Evolutionary conservation across 2,329 filamentous ascomycete genomes (phyloP).

Genomic region (Ophiostoma novo-ulmi): DNA sequence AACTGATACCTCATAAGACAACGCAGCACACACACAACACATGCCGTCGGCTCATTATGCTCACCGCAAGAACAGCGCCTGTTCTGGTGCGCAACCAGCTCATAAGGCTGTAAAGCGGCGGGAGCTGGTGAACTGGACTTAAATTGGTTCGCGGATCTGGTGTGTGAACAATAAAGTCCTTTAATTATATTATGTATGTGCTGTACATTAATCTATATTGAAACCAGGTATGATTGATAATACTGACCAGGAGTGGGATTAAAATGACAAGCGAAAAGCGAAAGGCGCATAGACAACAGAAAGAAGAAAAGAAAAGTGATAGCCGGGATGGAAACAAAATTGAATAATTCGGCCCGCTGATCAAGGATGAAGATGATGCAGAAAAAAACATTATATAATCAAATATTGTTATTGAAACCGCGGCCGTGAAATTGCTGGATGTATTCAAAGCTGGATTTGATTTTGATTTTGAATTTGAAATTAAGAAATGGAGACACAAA

Average conservation of each 20-base stretch:
- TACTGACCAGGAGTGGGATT: not conserved
- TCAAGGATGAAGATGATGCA: not conserved
- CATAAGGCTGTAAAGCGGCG: slow-evolving; percentile 23
- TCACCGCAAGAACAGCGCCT: slow-evolving; percentile 17
- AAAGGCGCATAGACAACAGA: not conserved
- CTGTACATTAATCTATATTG: too few species aligned
- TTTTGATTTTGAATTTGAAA: too few species aligned
- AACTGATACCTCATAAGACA: slow-evolving; percentile 8
- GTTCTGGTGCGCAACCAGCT: slow-evolving; percentile 11
- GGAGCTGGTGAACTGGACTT: not conserved
- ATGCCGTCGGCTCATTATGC: not conserved
- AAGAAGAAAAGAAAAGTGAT: not conserved
- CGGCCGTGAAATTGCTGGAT: too few species aligned
- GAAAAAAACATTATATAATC: too few species aligned
- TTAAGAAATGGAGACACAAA: too few species aligned
- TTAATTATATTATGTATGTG: too few species aligned
- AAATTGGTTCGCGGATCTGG: not conserved
- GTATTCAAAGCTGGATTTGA: too few species aligned
- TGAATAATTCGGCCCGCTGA: not conserved
- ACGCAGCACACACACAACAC: slow-evolving; percentile 1
- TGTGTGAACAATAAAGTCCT: too few species aligned
- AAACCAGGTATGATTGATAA: too few species aligned
- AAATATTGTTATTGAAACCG: too few species aligned
- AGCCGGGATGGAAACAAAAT: not conserved
- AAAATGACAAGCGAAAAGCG: not conserved